Percentiles rank a stretch among this genome's conserved stretches.
These are phyloP conservation scores for Irpex lacteus DNA, from an alignment of 1,284 basidiomycete genomes.

Conservation along the genomic window DNA sequence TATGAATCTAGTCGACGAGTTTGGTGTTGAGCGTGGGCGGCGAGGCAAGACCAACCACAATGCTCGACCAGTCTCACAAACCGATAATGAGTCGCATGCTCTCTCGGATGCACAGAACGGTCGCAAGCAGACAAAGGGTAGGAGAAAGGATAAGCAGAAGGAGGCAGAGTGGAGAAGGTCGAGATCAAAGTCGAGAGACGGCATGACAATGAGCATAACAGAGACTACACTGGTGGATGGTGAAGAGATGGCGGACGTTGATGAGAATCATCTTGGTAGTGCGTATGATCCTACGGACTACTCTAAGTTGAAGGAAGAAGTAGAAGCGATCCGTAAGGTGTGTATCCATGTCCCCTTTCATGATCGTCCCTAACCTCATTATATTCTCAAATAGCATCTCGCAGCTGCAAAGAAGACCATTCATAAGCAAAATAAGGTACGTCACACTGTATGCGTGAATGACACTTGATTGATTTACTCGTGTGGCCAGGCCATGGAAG, in stretches of 20 bases:
- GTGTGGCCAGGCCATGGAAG: slow-evolving; percentile 43
- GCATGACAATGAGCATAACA: slow-evolving; percentile 16
- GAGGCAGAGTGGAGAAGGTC: background rate
- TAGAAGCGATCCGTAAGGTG: slow-evolving; percentile 52
- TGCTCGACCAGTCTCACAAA: slow-evolving; percentile 10
- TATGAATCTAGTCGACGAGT: background rate
- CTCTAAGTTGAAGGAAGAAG: slow-evolving; percentile 36
- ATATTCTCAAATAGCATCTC: slow-evolving; percentile 34
- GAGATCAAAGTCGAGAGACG: slow-evolving; percentile 22
- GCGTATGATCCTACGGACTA: slow-evolving; percentile 41
- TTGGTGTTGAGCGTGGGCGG: slow-evolving; percentile 1
- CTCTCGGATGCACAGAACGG: slow-evolving; percentile 13
- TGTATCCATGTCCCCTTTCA: slow-evolving; percentile 15
- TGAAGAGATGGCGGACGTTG: slow-evolving; percentile 10
- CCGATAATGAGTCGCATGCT: slow-evolving; percentile 18
- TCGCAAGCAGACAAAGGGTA: slow-evolving; percentile 13
- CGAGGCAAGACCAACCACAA: slow-evolving; percentile 16
- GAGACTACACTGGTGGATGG: slow-evolving; percentile 16
- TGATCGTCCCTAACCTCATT: background rate
- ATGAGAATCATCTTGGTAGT: slow-evolving; percentile 22
- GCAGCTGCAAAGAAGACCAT: slow-evolving; percentile 48
- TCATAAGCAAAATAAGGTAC: slow-evolving; percentile 59
- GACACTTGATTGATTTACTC: slow-evolving; percentile 4
- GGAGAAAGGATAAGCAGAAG: slow-evolving; percentile 20
- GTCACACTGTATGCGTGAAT: slow-evolving; percentile 6